Evolutionary conservation across 306 rosid species (phyloP), one percentile per base, ranked within the genome.

Genomic region (Prunus kanzakura): DNA sequence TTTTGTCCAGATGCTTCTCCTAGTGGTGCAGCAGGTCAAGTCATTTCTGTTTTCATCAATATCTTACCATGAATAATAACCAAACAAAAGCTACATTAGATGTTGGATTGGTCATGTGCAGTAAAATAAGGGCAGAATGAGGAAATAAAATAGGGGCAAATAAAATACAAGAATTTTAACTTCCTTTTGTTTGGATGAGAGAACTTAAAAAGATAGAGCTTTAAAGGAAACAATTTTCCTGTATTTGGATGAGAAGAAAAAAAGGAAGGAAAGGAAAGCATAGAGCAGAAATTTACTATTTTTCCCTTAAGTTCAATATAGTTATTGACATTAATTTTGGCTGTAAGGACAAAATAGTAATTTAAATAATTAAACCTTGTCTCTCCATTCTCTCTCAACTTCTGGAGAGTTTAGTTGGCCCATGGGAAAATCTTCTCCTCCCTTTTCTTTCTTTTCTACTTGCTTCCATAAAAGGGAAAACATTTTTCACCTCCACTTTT

Each of bases 1-100:
- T 95, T 88, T 84, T 95, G 99, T 83, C 97, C 99, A 71, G 99
- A 92, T 83, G 99, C 97, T 91, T 95, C 99, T 45, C 99, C 99
- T 57, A 82, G 84, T 69, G 97, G 97, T 76, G 91, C 97, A 66
- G 82, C 99, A 92, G 99, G 99, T 91, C 72, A 72, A 84, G 68
- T 68, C 30, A 64, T 77, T 85, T 87, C 65, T 73, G 29, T 82
- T 22, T n/a, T 46, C n/a, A 63, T 76, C 29, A 43, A 23, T 60
- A 45, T 73, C 19, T 15, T 30, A 67, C 52, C 43, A 67, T 67
- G 32, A 43, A 43, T 43, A 43, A 5, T 67, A 18, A 64, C 68
- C 67, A 64, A 38, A 64, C 68, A 41, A 56, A 57, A 72, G 7
- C 23, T 72, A 72, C 55, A 41, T 15, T 43, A 0, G 41, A 55